Base-by-base conservation (phyloP, 495 filamentous ascomycete species). In the Venustampulla echinocandica region DNA sequence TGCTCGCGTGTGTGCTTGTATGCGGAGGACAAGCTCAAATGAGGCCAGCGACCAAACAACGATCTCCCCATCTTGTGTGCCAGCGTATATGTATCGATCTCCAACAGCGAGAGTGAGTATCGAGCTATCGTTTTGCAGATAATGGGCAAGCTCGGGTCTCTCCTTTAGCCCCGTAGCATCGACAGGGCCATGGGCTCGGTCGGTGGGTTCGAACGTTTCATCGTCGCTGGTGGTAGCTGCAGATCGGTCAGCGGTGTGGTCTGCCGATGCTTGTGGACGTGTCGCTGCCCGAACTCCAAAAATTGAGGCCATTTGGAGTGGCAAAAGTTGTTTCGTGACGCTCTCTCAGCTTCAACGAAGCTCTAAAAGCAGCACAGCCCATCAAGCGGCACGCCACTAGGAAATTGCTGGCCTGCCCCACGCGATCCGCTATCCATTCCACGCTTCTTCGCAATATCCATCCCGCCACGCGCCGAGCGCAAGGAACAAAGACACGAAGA, bases 31-130 rank as follows among this genome's bases (percentile, higher is more conserved):
- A 15, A 81, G 79, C 61, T 90, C 81, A 62, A 84, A 96, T 2
- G 88, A 90, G 53, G 84, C 79, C 22, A 97, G 70, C 2, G 81
- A 85, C 89, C 87, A 97, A 18, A 88, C 84, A 40, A 92, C 65
- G 46, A 98, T 90, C 64, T 95, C 87, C 43, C 92, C 92, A 38
- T 82, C 85, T 60, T 95, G 89, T 14, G 90, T 86, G 25, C 90
- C 92, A 17, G 90, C 87, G 65, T 85, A 92, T n/a, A 92, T 74
- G 50, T 79, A 68, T 19, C 65, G 54, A 6, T 69, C 67, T 1
- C 75, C 80, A 10, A 89, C 74, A 0, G 74, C 80, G 25, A 92
- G 69, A 0, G 81, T 70, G 15, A 92, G 76, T 27, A 90, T 85
- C 2, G 84, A 87, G 57, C 73, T 77, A 51, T 77, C 70, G 59